Base-by-base conservation (phyloP, 495 filamentous ascomycete species). In the Daldinia bambusicola region DNA sequence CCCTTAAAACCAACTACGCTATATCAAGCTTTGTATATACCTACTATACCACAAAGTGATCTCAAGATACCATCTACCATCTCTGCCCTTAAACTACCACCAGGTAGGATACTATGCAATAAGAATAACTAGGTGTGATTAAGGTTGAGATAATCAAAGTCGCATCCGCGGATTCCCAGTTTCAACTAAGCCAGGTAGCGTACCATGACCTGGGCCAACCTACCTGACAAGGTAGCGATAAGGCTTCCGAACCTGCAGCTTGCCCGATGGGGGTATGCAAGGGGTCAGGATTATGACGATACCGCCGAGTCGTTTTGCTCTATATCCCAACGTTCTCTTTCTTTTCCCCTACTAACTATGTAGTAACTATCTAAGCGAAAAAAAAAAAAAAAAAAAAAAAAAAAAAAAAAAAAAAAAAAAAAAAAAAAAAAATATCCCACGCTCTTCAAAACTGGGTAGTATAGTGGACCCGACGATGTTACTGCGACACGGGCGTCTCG, bases 241-340 rank as follows among this genome's bases (percentile, higher is more conserved):
- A 65, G 59, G 70, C 67, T 73, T 73, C 70, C 60, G 70, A 69
- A 48, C 34, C 50, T 68, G 66, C 57, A 73, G 52, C 34, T 73
- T 73, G 41, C 65, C 61, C 56, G 70, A 73, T 62, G 63, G 55
- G 55, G 66, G 70, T 32, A 68, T 69, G 61, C 50, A 55, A 60
- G 69, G 64, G 60, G 65, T 51, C 3, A 26, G 26, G 43, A 69
- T 13, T 13, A 68, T 57, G 41, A 72, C 59, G 64, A 68, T 65
- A 45, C 41, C 55, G 48, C 62, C 41, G 45, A 63, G 13, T 26
- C 55, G 57, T 52, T 52, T 26, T 26, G 26, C 26, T 26, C 48
- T 60, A 61, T 60, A 61, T 72, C 57, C 65, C 65, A 65, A 68
- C 69, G 59, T 64, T 64, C 58, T 48, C 10, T 48, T 41, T 26